Base-by-base conservation (phyloP, 2,329 filamentous ascomycete genomes). In the Penicillium sp. region DNA sequence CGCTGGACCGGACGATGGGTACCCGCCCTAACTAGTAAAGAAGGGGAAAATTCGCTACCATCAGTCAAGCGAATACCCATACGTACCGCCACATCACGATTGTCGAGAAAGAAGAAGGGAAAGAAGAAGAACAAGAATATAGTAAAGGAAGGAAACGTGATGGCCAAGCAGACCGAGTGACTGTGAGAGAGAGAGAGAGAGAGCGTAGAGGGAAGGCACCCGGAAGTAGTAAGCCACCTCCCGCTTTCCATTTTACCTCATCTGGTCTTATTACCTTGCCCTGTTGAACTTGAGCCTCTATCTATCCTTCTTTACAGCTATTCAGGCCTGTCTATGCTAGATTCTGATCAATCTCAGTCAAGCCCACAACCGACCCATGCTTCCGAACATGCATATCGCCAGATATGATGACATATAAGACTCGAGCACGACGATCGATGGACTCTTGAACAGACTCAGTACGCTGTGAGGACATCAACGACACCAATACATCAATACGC, bases 1-100 rank as follows among this genome's bases (percentile, higher is more conserved):
- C 67, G 68, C 68, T 59, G 62, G 59, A 53, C 54, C 52, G 54
- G 42, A 53, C 26, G 50, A 61, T 40, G 51, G 40, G 48, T 47
- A 46, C 21, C 28, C 24, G 42, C 42, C 35, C 21, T 33, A n/a
- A 55, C 18, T 18, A 21, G 14, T 26, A 9, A 21, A 16, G 52
- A 35, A 42, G 9, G 18, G 20, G 35, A 52, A 52, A 43, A 52
- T 23, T 43, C 40, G n/a, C n/a, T n/a, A n/a, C n/a, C n/a, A n/a
- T n/a, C n/a, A n/a, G n/a, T n/a, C n/a, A n/a, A n/a, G n/a, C n/a
- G n/a, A n/a, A n/a, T n/a, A n/a, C n/a, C n/a, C n/a, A n/a, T n/a
- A n/a, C n/a, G n/a, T n/a, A n/a, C n/a, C n/a, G n/a, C n/a, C n/a
- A n/a, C n/a, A n/a, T n/a, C n/a, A n/a, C n/a, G n/a, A n/a, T n/a